These are phyloP conservation scores for Apodospora peruviana DNA, from an alignment of 495 filamentous ascomycete species.

Conservation along the genomic window DNA sequence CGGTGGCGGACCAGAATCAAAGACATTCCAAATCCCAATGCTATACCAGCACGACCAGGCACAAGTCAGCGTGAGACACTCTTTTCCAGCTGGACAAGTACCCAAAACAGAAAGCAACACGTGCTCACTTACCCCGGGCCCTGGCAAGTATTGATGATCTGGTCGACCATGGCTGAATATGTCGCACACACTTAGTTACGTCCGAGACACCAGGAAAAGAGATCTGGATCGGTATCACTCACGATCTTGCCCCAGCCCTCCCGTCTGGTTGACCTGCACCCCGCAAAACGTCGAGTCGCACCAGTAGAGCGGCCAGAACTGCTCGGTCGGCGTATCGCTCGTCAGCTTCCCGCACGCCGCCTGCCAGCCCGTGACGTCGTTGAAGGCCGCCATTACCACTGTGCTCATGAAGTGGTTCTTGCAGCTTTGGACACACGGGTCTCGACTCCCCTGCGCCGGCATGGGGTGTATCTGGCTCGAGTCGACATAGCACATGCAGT, in stretches of 20 bases:
- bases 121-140: constrained; percentile 34
- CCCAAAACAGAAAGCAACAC: background rate
- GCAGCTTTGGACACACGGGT: constrained; percentile 19
- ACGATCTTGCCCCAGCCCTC: constrained; percentile 35
- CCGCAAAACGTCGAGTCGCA: constrained; percentile 41
- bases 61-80: constrained; percentile 4
- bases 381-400: constrained; percentile 9
- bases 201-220: constrained; percentile 8
- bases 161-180: constrained; percentile 33
- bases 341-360: constrained; percentile 16
- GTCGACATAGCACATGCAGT: constrained; percentile 22
- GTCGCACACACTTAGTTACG: constrained; percentile 13
- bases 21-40: constrained; percentile 29
- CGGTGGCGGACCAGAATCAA: constrained; percentile 35
- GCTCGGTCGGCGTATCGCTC: background rate
- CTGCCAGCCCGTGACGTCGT: constrained; percentile 10
- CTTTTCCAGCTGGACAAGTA: background rate
- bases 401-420: constrained; percentile 15
- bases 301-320: constrained; percentile 39
- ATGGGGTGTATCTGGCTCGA: constrained; percentile 6
- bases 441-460: constrained; percentile 3
- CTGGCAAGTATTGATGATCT: constrained; percentile 44
- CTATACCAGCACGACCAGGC: constrained; percentile 11
- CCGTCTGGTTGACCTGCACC: constrained; percentile 26
- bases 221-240: too few species aligned